Evolutionary conservation across 371 early-diverging fungal genomes (phyloP), one percentile per base, ranked within the genome.

Genomic region (Syncephalastrum monosporum): DNA sequence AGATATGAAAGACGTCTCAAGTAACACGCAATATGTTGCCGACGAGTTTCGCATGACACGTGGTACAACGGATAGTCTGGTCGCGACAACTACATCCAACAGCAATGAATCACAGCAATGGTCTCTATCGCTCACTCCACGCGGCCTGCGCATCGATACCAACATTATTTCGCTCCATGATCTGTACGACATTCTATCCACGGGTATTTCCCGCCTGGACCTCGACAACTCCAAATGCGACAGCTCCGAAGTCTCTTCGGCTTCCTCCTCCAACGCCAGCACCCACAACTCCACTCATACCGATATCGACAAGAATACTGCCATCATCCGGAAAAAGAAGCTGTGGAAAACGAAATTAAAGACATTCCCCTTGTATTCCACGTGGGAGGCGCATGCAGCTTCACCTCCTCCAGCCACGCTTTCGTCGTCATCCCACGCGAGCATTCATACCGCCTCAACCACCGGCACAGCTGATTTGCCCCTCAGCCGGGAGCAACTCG

Each of bases 281-380:
- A 53, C n/a, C n/a, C 15, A 23, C 27, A n/a, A 41, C 57, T 42
- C 38, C 8, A 33, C 38, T 33, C 38, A 33, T 33, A 33, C 38
- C 38, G 38, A 33, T 51, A 25, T n/a, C 38, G 33, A 51, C 38
- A 47, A 49, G 19, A 41, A 57, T 12, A 65, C 60, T 2, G 55
- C 66, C 21, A 50, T 66, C 29, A 52, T 42, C 3, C 47, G 56
- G 6, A 66, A 59, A 24, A 66, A 61, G 42, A 49, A 53, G 14
- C 23, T 66, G 19, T 66, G 66, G 66, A 66, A 66, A 41, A 54
- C 58, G 7, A 64, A 72, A 19, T 46, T 62, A 13, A 71, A 67
- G 21, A 67, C 66, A 0, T 72, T 74, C 38, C 78, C 78, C 13
- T 56, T 78, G n/a, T 78, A 78, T 49, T 74, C 75, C 43, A 64